Evolutionary conservation across 2,329 filamentous ascomycete species (phyloP), one percentile per base, ranked within the genome.

Genomic region (Neospermospora avenae): DNA sequence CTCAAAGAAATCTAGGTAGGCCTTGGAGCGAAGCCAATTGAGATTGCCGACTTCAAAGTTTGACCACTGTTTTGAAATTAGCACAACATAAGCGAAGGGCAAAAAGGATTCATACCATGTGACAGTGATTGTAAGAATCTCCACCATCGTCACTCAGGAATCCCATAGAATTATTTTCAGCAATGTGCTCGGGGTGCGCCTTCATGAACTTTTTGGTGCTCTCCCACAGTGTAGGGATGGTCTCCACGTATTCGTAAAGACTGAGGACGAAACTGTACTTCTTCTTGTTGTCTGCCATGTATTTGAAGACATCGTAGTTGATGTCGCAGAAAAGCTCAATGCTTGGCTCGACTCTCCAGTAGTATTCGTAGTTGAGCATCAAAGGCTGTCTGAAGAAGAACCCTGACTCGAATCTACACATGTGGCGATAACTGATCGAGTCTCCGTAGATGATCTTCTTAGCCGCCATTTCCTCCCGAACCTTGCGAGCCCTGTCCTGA

Each of bases 371-470:
- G 74, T 98, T 92, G 75, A 90, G 78, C 90, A 99, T 93, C 68
- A 97, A 79, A 31, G 86, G 84, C 75, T 99, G 95, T 63, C 89
- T 91, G 85, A 98, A 99, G 83, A 99, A 99, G 83, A 99, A 99
- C 41, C 95, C 95, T 7, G 93, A 98, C 77, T 99, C 95, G 74
- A 96, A 99, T 66, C 95, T 91, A 78, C 95, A 99, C 95, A 99
- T 99, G 81, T 99, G 96, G 65, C 95, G 87, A 80, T 99, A 99
- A 78, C 91, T 96, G 77, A 96, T 79, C 11, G 92, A 96, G 76
- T 98, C 95, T 63, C 95, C 95, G 74, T 99, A 99, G 77, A 99
- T 99, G 75, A 99, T 96, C 80, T 97, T 96, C 74, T 88, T 86
- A 74, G 91, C 84, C 59, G 85, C 86, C 95, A 99, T 99, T 70